Conservation (phyloP, 495 filamentous ascomycete genomes). For the Penicillium arizonense region DNA sequence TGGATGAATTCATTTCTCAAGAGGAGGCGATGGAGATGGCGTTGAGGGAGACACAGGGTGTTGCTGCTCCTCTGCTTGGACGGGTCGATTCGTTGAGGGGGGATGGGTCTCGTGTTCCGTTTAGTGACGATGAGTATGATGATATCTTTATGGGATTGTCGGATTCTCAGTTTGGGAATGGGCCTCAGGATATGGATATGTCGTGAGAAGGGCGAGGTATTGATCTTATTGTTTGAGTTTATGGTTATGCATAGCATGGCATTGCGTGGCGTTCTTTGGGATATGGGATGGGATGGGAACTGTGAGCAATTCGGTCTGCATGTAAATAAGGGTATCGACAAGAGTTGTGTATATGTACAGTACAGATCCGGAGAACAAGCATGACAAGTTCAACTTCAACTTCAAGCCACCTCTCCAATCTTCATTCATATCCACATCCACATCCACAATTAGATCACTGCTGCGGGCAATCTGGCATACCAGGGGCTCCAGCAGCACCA, state of each 20-base stretch:
- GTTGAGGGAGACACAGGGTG: slow-evolving; percentile 4
- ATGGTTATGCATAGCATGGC: slow-evolving; percentile 9
- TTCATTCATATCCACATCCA: neutral
- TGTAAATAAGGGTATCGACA: slow-evolving; percentile 30
- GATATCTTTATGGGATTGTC: slow-evolving; percentile 46
- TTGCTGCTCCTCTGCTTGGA: neutral
- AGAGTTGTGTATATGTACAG: slow-evolving; percentile 24
- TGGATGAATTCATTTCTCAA: slow-evolving; percentile 35
- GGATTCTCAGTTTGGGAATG: slow-evolving; percentile 11
- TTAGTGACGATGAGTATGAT: slow-evolving; percentile 59
- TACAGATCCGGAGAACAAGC: slow-evolving; percentile 14
- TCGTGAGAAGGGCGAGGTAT: slow-evolving; percentile 15
- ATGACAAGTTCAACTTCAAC: neutral
- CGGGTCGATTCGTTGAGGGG: neutral
- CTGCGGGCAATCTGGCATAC: slow-evolving; percentile 40
- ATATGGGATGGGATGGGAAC: neutral
- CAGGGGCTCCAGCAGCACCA: slow-evolving; percentile 20
- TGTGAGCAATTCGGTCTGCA: slow-evolving; percentile 2
- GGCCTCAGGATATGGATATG: slow-evolving; percentile 44
- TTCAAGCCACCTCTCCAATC: neutral
- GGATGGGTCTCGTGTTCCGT: slow-evolving; percentile 22
- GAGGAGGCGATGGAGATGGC: slow-evolving; percentile 33
- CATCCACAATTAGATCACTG: slow-evolving; percentile 25
- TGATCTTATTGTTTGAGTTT: neutral
- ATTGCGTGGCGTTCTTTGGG: slow-evolving; percentile 18